Percentiles rank a stretch among this genome's conserved stretches.
phyloP scores from a whole-genome alignment of 768 basidiomycete genomes.

The Cystobasidium ongulense region DNA sequence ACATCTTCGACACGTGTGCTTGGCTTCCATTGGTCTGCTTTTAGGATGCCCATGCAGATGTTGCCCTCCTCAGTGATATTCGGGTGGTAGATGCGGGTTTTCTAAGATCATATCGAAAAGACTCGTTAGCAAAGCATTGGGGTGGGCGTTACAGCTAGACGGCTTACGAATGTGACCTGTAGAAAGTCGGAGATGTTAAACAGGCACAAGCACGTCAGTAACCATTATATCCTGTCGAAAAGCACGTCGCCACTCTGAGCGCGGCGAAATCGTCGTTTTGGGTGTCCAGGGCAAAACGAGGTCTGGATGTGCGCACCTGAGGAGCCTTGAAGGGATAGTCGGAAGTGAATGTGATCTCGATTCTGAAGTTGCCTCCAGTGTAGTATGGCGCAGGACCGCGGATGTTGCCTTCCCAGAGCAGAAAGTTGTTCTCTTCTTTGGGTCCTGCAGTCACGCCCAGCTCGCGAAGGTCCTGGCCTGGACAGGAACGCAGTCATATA shows the following conservation, averaged over 20 bases:
- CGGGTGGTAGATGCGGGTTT: conserved; percentile 30
- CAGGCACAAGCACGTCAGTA: no score
- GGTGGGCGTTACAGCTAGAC: not conserved
- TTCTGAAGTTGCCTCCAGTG: conserved; percentile 27
- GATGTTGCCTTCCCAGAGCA: conserved; percentile 7
- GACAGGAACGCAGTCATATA: not conserved
- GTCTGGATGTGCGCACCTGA: not conserved
- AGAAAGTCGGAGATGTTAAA: not conserved
- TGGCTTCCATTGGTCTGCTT: conserved; percentile 31
- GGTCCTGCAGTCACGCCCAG: conserved; percentile 22
- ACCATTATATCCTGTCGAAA: no score
- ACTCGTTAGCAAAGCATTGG: not conserved
- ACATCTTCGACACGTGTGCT: conserved; percentile 23
- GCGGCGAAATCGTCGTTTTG: not conserved
- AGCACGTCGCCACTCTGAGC: not conserved
- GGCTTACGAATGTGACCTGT: conserved; percentile 6
- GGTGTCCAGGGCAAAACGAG: not conserved
- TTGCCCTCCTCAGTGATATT: conserved; percentile 31
- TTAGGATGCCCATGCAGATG: conserved; percentile 26
- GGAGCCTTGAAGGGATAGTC: conserved; percentile 32
- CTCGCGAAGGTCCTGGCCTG: conserved; percentile 19
- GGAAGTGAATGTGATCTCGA: conserved; percentile 16
- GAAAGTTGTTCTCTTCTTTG: conserved; percentile 20
- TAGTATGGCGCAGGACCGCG: conserved; percentile 28
- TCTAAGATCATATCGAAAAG: not conserved